Conservation (phyloP, 2,329 filamentous ascomycete genomes). For the Aureobasidium sp. region DNA sequence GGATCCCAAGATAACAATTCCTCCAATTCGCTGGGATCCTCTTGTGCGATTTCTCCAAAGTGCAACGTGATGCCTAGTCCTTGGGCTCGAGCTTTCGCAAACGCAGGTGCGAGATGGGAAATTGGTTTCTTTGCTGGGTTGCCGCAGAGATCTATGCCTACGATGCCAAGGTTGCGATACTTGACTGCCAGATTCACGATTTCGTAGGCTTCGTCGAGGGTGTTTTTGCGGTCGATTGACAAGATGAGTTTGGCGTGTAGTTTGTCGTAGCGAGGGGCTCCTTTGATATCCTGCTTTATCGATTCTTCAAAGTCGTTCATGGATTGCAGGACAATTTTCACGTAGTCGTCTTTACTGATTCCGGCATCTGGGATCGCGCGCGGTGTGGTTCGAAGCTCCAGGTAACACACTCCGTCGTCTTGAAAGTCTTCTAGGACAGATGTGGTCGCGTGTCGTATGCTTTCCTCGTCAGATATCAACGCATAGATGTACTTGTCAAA, state of each 20-base stretch:
- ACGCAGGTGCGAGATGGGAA: slow-evolving; percentile 51
- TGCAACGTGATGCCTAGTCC: slow-evolving; percentile 65
- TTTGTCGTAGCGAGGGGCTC: slow-evolving; percentile 13
- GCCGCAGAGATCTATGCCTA: slow-evolving; percentile 73
- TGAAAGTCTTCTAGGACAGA: slow-evolving; percentile 61
- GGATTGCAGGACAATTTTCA: slow-evolving; percentile 58
- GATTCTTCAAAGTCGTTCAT: slow-evolving; percentile 46
- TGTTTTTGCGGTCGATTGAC: slow-evolving; percentile 63
- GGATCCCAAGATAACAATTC: slow-evolving; percentile 60
- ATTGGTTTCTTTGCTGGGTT: slow-evolving; percentile 61
- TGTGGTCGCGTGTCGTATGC: slow-evolving; percentile 53
- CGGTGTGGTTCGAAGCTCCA: slow-evolving; percentile 76
- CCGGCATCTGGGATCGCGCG: slow-evolving; percentile 49
- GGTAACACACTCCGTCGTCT: slow-evolving; percentile 64
- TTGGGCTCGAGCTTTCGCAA: slow-evolving; percentile 48
- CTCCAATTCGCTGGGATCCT: slow-evolving; percentile 53
- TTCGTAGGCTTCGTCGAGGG: slow-evolving; percentile 51
- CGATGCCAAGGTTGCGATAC: slow-evolving; percentile 51
- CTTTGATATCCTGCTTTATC: not conserved
- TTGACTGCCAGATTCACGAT: slow-evolving; percentile 57
- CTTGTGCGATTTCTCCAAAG: slow-evolving; percentile 64
- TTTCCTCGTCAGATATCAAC: slow-evolving; percentile 55
- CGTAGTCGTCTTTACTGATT: slow-evolving; percentile 58
- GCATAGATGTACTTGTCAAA: slow-evolving; percentile 76
- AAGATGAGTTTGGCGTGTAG: slow-evolving; percentile 64